Evolutionary conservation across 2,329 filamentous ascomycete genomes (phyloP), one percentile per base, ranked within the genome.

Genomic region (Epichloe gansuensis): DNA sequence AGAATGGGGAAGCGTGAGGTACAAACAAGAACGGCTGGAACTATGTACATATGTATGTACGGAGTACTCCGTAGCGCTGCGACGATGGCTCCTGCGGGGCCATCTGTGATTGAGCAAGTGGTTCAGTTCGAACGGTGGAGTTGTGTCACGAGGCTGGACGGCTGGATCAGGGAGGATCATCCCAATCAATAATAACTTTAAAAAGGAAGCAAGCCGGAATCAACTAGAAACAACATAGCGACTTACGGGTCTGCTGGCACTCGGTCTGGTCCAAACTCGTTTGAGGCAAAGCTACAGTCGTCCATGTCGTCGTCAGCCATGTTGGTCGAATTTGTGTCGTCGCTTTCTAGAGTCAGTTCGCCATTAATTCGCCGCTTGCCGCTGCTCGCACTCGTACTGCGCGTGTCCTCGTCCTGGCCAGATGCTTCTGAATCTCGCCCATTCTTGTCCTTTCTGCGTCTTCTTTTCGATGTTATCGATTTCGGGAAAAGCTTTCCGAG

Each of bases 401-500:
- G 62, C 55, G 66, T 59, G 56, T 66, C 61, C 57, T 61, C 49
- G 54, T 63, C 54, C 58, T 55, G 49, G 56, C 60, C 60, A 51
- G 54, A 60, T 52, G 61, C 59, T 43, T 60, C 59, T 11, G 57
- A 51, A 66, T 72, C 58, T 64, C 65, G 56, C 13, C 73, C 71
- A 46, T 63, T 63, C 49, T 69, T 66, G 51, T 74, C 69, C 63
- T 71, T 75, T 64, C 69, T 74, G 52, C 69, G 70, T 47, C 74
- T 71, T 46, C 74, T 72, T 60, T 74, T 76, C 47, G 69, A 68
- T 31, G 68, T 65, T 51, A 81, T 70, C 39, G 71, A 68, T 60
- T 75, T 78, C 49, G 76, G 71, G 38, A 82, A 64, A 34, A 81
- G 69, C 64, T 77, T 80, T 53, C 68, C 71, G 43, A 78, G 64